Evolutionary conservation across 2,329 filamentous ascomycete species (phyloP).

Genomic region (Stagonosporopsis vannaccii): DNA sequence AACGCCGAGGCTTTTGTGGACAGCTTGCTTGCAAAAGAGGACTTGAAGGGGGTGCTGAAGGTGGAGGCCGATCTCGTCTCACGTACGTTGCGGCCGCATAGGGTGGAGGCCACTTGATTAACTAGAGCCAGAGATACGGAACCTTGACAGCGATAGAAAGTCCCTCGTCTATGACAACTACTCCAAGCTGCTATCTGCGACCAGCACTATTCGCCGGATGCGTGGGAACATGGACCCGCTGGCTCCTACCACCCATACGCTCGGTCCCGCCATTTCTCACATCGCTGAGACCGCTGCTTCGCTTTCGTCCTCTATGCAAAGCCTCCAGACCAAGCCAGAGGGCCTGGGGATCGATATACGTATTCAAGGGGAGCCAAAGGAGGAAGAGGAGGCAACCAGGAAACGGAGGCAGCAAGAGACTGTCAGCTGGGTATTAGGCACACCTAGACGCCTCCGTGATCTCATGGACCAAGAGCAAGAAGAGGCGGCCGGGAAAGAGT

Average conservation of each 20-base stretch:
- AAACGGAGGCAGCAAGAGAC: constrained; percentile 60
- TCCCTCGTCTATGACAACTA: constrained; percentile 98
- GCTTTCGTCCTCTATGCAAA: constrained; percentile 50
- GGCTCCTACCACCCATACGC: constrained; percentile 74
- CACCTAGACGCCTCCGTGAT: constrained; percentile 65
- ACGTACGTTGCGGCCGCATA: constrained; percentile 39
- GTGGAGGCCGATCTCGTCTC: constrained; percentile 73
- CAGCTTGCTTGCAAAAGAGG: constrained; percentile 66
- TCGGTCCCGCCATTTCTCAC: constrained; percentile 76
- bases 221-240: constrained; percentile 80
- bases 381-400: constrained; percentile 36
- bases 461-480: constrained; percentile 67
- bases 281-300: constrained; percentile 69
- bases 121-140: constrained; percentile 71
- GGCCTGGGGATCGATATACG: constrained; percentile 37
- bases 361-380: constrained; percentile 28
- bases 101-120: not conserved
- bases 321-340: constrained; percentile 28
- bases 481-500: constrained; percentile 66
- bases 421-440: constrained; percentile 68
- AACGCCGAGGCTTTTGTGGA: constrained; percentile 73
- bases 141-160: constrained; percentile 94
- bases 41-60: constrained; percentile 72
- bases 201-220: constrained; percentile 94
- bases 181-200: constrained; percentile 93